Evolutionary conservation across 2,329 filamentous ascomycete species (phyloP).

Genomic region (Colletotrichum orchidophilum): DNA sequence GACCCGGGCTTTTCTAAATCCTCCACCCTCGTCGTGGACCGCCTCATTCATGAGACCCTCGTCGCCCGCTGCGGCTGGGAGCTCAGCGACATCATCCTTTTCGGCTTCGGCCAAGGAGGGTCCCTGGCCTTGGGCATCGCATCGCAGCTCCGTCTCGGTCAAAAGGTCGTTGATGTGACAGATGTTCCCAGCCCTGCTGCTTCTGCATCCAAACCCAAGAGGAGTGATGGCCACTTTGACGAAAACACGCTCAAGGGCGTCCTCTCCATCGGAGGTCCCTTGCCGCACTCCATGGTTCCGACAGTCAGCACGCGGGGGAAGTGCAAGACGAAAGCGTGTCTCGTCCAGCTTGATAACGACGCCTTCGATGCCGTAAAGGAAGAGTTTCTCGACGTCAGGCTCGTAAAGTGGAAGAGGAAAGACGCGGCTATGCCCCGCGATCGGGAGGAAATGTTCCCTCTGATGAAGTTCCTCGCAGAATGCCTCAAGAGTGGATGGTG

Average conservation of each 20-base stretch:
- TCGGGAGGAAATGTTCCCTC: slow-evolving; percentile 85
- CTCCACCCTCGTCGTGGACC: slow-evolving; percentile 54
- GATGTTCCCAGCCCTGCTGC: slow-evolving; percentile 10
- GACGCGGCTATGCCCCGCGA: slow-evolving; percentile 86
- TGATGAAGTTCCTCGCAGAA: slow-evolving; percentile 85
- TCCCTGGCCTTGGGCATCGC: slow-evolving; percentile 68
- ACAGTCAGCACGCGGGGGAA: slow-evolving; percentile 59
- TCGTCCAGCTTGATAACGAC: slow-evolving; percentile 69
- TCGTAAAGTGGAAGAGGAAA: slow-evolving; percentile 73
- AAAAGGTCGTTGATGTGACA: slow-evolving; percentile 47
- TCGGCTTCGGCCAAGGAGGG: slow-evolving; percentile 75
- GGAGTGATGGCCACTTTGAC: not conserved
- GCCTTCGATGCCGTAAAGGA: slow-evolving; percentile 71
- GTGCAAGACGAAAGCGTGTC: slow-evolving; percentile 69
- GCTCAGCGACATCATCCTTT: slow-evolving; percentile 66
- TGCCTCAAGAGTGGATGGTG: slow-evolving; percentile 56
- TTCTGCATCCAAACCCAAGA: not conserved
- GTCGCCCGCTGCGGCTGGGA: slow-evolving; percentile 68
- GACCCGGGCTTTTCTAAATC: slow-evolving; percentile 70
- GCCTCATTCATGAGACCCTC: slow-evolving; percentile 61
- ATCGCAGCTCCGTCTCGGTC: slow-evolving; percentile 50
- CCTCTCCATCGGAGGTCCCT: slow-evolving; percentile 69
- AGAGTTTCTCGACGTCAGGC: slow-evolving; percentile 73
- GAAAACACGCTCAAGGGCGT: slow-evolving; percentile 60
- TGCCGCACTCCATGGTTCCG: slow-evolving; percentile 63